Percentiles rank a stretch among this genome's conserved stretches.
Conservation (phyloP, 768 basidiomycete genomes). For the Suillus tomentosus region DNA sequence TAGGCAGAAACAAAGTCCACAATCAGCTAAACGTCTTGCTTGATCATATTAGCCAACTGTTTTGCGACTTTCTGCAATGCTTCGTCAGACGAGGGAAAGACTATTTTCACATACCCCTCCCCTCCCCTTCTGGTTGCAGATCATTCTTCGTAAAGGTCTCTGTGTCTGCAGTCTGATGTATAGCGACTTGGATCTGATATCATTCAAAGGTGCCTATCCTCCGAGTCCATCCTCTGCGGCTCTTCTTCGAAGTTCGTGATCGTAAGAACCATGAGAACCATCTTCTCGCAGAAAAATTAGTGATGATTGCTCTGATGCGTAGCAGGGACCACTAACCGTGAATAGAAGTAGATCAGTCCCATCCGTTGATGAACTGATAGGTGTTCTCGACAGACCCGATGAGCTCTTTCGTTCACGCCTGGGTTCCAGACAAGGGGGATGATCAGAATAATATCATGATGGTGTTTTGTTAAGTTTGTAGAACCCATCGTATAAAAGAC, state of each 20-base stretch:
- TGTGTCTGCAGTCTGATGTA: slow-evolving; percentile 18
- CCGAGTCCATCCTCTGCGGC: slow-evolving; percentile 17
- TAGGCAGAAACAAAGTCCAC: neutral
- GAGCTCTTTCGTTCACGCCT: slow-evolving; percentile 12
- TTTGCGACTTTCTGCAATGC: neutral
- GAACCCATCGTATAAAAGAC: too few relatives aligned
- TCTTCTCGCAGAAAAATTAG: slow-evolving; percentile 31
- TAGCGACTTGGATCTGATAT: slow-evolving; percentile 21
- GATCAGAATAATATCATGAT: too few relatives aligned
- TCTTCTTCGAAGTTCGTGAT: slow-evolving; percentile 33
- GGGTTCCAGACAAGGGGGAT: slow-evolving; percentile 8
- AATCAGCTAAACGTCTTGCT: neutral
- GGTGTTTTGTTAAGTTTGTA: too few relatives aligned
- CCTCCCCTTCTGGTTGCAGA: neutral
- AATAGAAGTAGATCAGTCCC: slow-evolving; percentile 41
- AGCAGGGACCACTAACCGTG: slow-evolving; percentile 33
- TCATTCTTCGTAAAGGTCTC: slow-evolving; percentile 25
- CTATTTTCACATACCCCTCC: neutral
- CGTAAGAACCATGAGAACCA: slow-evolving; percentile 33
- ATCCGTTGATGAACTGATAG: slow-evolving; percentile 32
- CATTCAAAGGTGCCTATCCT: slow-evolving; percentile 20
- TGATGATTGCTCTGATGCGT: too few relatives aligned
- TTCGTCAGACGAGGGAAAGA: neutral
- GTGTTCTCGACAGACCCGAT: slow-evolving; percentile 28
- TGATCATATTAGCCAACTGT: neutral